These are phyloP conservation scores for Chlamydomonas sp. DNA, from an alignment of 139 green algal species.

Conservation along the genomic window DNA sequence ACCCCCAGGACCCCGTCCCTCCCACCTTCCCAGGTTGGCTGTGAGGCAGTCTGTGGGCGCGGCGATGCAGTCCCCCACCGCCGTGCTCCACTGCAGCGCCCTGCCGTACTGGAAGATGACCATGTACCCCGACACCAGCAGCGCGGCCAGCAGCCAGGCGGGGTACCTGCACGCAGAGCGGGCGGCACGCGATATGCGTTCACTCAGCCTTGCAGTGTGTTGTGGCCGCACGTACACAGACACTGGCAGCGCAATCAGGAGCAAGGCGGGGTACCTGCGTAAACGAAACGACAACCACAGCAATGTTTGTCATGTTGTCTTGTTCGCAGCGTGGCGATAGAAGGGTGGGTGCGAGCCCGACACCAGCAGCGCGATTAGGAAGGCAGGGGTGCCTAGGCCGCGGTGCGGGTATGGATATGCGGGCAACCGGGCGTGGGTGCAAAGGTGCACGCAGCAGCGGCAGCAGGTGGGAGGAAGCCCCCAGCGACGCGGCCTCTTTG, in stretches of 20 bases:
- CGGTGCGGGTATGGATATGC: too few species aligned
- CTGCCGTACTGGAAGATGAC: slow-evolving; percentile 30
- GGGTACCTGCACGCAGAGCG: not conserved
- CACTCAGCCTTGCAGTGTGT: too few species aligned
- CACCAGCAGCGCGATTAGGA: too few species aligned
- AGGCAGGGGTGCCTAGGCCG: too few species aligned
- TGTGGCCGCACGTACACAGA: slow-evolving; percentile 15
- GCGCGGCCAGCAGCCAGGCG: slow-evolving; percentile 38
- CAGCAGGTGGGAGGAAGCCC: too few species aligned
- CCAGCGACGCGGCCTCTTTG: not conserved
- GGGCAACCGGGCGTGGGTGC: too few species aligned
- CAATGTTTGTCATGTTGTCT: too few species aligned
- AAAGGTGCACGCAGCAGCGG: too few species aligned
- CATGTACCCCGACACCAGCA: slow-evolving; percentile 38
- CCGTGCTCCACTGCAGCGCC: slow-evolving; percentile 7
- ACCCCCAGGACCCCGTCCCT: not conserved
- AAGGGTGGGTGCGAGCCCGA: too few species aligned
- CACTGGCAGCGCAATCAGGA: slow-evolving; percentile 33
- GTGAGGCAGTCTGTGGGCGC: not conserved
- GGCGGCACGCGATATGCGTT: too few species aligned
- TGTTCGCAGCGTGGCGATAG: too few species aligned
- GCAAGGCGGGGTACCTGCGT: slow-evolving; percentile 36
- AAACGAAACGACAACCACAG: too few species aligned
- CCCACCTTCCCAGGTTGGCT: slow-evolving; percentile 1
- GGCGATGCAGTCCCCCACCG: not conserved